Base-by-base conservation (phyloP, 306 rosid species). In the Cicer yamashitae region DNA sequence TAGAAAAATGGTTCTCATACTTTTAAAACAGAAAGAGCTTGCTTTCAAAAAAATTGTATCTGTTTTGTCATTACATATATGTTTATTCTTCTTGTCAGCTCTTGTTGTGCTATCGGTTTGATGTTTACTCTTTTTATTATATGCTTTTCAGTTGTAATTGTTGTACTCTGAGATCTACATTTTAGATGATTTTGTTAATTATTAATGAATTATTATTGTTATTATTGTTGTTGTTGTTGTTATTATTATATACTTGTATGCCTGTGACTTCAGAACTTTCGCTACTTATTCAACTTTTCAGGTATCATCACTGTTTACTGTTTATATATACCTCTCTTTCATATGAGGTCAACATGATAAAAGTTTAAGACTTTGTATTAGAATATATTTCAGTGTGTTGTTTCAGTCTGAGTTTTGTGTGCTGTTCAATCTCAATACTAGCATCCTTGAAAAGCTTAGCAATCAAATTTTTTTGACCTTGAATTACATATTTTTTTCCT, bases 1-100 rank as follows among this genome's bases (percentile, higher is more conserved):
- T 59, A 8, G 41, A 65, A 70, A 11, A 64, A 65, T 77, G 50
- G 20, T 77, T 71, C 64, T 71, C 64, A 67, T 51, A 73, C 73
- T 65, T 41, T 54, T n/a, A 2, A 39, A n/a, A 34, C 58, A 44
- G 34, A 38, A 18, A 64, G 59, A 50, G 25, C n/a, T 47, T 58
- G 67, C 61, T 67, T 67, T 66, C 40, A 20, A 20, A 20, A n/a
- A 37, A 10, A 54, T 48, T 60, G 44, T 72, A 25, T 74, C 41
- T 59, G 18, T 11, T 34, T 59, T 30, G 65, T 30, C 30, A 12
- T 30, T 30, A 14, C 17, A 11, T 6, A 6, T 12, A 12, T 59
- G 43, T 30, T 30, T 3, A 25, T 41, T 59, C 43, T 30, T n/a
- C 8, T 9, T 56, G 15, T 18, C 9, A 58, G 40, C 64, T 25